Conservation (phyloP, 805 yeast species). For the Barnettozyma sp. region DNA sequence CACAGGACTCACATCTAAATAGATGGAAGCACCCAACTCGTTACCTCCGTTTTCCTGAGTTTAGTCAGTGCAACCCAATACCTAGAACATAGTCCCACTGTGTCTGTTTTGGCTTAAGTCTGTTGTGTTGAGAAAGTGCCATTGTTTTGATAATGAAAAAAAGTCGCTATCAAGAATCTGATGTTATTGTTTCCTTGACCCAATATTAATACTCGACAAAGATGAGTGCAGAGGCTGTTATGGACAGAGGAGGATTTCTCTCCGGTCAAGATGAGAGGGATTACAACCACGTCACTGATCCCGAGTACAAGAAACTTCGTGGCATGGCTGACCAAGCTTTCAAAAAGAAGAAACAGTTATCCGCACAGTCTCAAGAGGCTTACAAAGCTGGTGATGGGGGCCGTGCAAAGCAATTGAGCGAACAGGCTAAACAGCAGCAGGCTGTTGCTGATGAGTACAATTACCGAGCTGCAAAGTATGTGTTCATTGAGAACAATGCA, state of each 20-base stretch:
- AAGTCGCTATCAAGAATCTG: too few species aligned
- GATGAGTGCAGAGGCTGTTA: constrained; percentile 10
- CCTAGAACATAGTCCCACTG: too few species aligned
- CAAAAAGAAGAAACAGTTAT: constrained; percentile 45
- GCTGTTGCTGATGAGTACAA: constrained; percentile 63
- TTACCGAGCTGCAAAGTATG: constrained; percentile 81
- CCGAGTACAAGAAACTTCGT: constrained; percentile 56
- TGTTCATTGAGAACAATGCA: constrained; percentile 78
- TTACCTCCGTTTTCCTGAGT: too few species aligned
- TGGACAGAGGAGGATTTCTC: constrained; percentile 8
- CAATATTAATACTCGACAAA: background rate
- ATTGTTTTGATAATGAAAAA: too few species aligned
- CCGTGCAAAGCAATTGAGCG: constrained; percentile 66
- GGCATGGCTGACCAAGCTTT: constrained; percentile 62
- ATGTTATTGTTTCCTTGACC: background rate
- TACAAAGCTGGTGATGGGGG: constrained; percentile 67
- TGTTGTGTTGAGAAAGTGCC: too few species aligned
- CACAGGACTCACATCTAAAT: too few species aligned
- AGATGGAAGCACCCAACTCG: too few species aligned
- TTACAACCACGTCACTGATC: constrained; percentile 16
- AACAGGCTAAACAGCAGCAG: constrained; percentile 54
- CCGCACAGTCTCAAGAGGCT: constrained; percentile 69
- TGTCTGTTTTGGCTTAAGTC: too few species aligned
- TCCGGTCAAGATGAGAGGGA: constrained; percentile 12
- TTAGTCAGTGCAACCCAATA: too few species aligned